Base-by-base conservation (phyloP, 306 rosid genomes). In the Dalbergia cochinchinensis region DNA sequence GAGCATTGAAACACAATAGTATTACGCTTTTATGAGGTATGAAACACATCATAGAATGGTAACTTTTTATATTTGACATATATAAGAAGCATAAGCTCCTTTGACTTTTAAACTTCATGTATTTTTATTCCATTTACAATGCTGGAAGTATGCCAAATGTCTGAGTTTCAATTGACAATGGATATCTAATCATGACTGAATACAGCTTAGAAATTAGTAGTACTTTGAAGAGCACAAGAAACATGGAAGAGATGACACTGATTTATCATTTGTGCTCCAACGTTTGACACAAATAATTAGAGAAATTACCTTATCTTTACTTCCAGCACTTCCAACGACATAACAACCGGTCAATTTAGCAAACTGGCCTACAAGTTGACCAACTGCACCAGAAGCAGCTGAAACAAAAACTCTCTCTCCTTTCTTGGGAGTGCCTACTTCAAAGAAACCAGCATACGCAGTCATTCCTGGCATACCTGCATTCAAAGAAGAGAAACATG, bases 321-420 rank as follows among this genome's bases (percentile, higher is more conserved):
- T 82, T 16, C 82, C 78, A 11, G 82, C 74, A 44, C 84, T 78
- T 68, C 88, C 84, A 35, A 85, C 86, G 13, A 85, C 82, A 63
- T 85, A 82, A 37, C 86, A 85, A 50, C 78, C 86, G 2, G 69
- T 12, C 71, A 85, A 4, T 37, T 85, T 82, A 5, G 85, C 85
- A n/a, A 82, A 76, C 18, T 82, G 78, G 4, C 85, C 81, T 8
- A 82, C 81, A 7, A 76, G 73, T 48, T 82, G 81, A 5, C 85
- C 85, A 47, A 82, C 82, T 48, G 82, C 85, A 6, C 78, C 78
- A 62, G 47, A 82, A 12, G 85, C 69, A 3, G 84, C 71, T 5
- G 88, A 85, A 2, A 85, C 60, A 14, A 85, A 82, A 12, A 82
- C 84, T 18, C 7, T 2, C n/a, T 82, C 84, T 13, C 84, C 88